phyloP scores from a whole-genome alignment of 768 basidiomycete species.

The Suillus sp. region DNA sequence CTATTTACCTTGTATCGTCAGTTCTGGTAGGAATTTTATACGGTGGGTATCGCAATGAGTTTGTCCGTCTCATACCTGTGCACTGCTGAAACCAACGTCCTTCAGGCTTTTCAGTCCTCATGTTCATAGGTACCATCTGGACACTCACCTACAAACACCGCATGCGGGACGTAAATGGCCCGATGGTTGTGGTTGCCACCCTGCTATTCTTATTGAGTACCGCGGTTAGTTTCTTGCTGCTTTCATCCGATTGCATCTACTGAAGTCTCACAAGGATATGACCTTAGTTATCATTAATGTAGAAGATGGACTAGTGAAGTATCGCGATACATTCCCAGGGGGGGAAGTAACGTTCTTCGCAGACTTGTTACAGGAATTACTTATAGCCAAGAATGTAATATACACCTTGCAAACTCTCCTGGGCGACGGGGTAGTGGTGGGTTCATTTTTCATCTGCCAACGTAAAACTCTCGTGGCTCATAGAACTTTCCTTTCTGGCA shows the following conservation, averaged over 20 bases:
- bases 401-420: conserved; percentile 32
- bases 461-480: background rate
- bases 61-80: background rate
- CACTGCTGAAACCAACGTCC: background rate
- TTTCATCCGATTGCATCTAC: background rate
- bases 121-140: conserved; percentile 36
- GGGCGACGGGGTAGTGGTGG: conserved; percentile 33
- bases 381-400: conserved; percentile 30
- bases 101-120: conserved; percentile 37
- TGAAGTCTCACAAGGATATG: conserved; percentile 23
- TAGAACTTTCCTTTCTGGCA: background rate
- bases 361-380: conserved; percentile 29
- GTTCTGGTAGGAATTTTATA: conserved; percentile 24
- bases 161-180: conserved; percentile 17
- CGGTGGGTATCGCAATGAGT: background rate
- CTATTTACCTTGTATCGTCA: conserved; percentile 19
- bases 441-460: conserved; percentile 3
- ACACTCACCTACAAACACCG: conserved; percentile 17
- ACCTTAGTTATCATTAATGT: conserved; percentile 27
- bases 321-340: conserved; percentile 20
- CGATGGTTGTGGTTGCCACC: conserved; percentile 27
- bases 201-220: conserved; percentile 35
- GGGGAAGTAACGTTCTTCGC: conserved; percentile 29
- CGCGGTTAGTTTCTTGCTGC: conserved; percentile 18
- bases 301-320: conserved; percentile 29